Conservation (phyloP, 495 filamentous ascomycete genomes). For the Alectoria sarmentosa region DNA sequence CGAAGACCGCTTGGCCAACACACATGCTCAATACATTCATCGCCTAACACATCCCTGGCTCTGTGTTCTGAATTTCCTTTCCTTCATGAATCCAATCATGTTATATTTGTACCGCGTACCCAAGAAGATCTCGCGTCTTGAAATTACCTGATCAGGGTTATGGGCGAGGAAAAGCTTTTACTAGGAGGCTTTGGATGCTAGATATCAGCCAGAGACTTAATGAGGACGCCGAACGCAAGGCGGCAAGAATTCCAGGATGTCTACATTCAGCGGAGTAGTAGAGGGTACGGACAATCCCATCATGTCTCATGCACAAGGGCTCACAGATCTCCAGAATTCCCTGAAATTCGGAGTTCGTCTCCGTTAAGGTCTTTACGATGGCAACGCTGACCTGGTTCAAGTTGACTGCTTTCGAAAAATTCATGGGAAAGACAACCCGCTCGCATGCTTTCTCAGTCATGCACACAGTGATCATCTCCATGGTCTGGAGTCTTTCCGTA, state of each 20-base stretch:
- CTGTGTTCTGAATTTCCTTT: neutral
- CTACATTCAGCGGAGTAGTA: conserved; percentile 72
- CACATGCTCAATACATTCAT: neutral
- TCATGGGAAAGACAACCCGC: conserved; percentile 49
- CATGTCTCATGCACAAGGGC: conserved; percentile 16
- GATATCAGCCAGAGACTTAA: neutral
- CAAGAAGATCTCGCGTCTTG: neutral
- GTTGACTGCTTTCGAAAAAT: conserved; percentile 78
- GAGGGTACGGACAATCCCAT: conserved; percentile 36
- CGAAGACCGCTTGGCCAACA: no score
- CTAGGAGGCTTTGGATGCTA: neutral
- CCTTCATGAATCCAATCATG: neutral
- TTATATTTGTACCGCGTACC: neutral
- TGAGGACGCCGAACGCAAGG: neutral
- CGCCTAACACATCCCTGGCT: neutral
- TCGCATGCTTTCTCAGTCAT: conserved; percentile 89
- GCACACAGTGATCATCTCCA: conserved; percentile 87
- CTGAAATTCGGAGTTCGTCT: conserved; percentile 53
- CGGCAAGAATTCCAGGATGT: conserved; percentile 52
- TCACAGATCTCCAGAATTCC: conserved; percentile 49
- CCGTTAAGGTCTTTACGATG: neutral
- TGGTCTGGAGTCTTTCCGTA: conserved; percentile 59
- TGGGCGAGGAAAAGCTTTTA: neutral
- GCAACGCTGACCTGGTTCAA: conserved; percentile 26
- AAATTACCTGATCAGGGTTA: neutral